phyloP scores from a whole-genome alignment of 495 filamentous ascomycete species.

The Terfezia boudieri region DNA sequence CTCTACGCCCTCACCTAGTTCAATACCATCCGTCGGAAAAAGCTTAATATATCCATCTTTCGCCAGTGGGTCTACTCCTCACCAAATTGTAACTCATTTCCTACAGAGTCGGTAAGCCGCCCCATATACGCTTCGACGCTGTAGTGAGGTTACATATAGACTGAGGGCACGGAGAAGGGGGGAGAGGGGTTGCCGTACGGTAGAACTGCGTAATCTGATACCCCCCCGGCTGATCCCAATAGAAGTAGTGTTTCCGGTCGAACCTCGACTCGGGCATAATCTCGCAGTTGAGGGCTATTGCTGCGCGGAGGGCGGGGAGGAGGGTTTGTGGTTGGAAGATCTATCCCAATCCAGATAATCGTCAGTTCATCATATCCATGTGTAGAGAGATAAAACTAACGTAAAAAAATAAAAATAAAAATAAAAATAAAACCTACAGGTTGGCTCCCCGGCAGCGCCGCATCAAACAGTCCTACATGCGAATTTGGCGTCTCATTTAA shows the following conservation, averaged over 20 bases:
- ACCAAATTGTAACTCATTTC: slow-evolving; percentile 46
- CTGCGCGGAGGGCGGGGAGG: slow-evolving; percentile 73
- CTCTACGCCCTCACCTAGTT: background rate
- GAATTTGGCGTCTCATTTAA: slow-evolving; percentile 52
- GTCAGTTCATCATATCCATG: background rate
- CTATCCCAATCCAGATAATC: background rate
- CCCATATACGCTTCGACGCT: background rate
- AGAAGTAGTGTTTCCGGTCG: slow-evolving; percentile 97
- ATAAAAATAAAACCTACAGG: slow-evolving; percentile 27
- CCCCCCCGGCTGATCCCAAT: slow-evolving; percentile 86
- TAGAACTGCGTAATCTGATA: slow-evolving; percentile 98
- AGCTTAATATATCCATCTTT: too few relatives aligned
- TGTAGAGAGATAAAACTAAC: background rate
- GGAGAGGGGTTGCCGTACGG: background rate
- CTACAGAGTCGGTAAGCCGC: background rate
- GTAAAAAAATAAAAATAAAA: background rate
- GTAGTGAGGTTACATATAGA: background rate
- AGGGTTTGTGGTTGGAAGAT: slow-evolving; percentile 59
- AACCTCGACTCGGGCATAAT: slow-evolving; percentile 57
- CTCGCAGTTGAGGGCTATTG: slow-evolving; percentile 58
- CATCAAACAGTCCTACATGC: slow-evolving; percentile 70
- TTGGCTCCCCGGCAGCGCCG: slow-evolving; percentile 72
- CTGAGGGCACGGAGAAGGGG: background rate
- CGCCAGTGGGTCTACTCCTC: slow-evolving; percentile 32
- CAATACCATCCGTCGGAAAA: slow-evolving; percentile 50